Base-by-base conservation (phyloP, 2,329 filamentous ascomycete genomes). In the Alternaria arborescens region DNA sequence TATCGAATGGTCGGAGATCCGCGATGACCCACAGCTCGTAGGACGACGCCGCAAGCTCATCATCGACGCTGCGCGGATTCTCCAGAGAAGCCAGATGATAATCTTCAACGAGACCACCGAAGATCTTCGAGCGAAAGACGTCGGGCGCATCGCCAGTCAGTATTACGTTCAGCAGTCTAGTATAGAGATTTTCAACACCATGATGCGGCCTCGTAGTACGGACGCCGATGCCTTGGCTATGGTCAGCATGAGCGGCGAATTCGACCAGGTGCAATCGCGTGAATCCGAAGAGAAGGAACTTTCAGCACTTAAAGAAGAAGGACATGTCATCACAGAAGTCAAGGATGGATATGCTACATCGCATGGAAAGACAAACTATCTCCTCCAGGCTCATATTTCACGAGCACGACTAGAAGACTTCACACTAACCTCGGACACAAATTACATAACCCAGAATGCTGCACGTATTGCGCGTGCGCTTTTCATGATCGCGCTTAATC, bases 71-170 rank as follows among this genome's bases (percentile, higher is more conserved):
- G 95, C 95, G 0, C 86, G 89, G 43, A 91, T 92, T 5, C 82
- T 99, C 43, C 94, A 97, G 74, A 87, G 94, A 73, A 97, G 92
- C 69, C 95, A 99, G 79, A 99, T 99, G 96, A 95, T 99, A 72
- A 95, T 99, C 58, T 99, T 94, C 83, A 97, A 99, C 68, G 95
- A 98, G 74, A 87, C 85, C 18, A 99, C 94, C 0, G 94, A 97
- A 69, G 94, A 97, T 71, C 86, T 99, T 8, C 89, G 93, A 60
- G 91, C 93, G 61, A 99, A 99, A 77, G 94, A 99, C 71, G 91
- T 98, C 52, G 95, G 95, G 3, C 89, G 95, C 16, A 99, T 99
- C 76, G 95, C 95, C 16, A 98, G 94, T 77, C 94, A 99, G 77
- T 99, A 91, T 75, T 99, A 99, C 74, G 94, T 99, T 50, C 84